These are phyloP conservation scores for Eucalyptus shirleyi DNA, from an alignment of 345 rosid species.

Conservation along the genomic window DNA sequence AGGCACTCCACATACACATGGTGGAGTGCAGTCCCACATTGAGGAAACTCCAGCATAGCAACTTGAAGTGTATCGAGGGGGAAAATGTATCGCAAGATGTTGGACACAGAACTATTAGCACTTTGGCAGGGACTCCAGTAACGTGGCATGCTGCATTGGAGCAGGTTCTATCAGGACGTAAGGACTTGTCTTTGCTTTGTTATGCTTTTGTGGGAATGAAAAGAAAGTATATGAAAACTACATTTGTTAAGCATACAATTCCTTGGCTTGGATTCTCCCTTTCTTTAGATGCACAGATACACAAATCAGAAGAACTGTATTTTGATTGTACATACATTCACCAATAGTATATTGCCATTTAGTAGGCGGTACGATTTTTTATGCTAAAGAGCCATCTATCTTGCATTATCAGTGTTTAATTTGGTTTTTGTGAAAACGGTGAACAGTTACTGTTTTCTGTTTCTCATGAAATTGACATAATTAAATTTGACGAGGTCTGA, in stretches of 20 bases:
- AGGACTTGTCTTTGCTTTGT: background rate
- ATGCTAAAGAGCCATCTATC: background rate
- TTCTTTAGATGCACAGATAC: background rate
- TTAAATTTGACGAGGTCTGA: background rate
- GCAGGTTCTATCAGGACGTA: conserved; percentile 85
- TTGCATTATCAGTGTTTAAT: background rate
- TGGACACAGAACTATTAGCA: conserved; percentile 33
- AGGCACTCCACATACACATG: conserved; percentile 66
- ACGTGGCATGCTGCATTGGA: conserved; percentile 75
- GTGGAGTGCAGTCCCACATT: conserved; percentile 85
- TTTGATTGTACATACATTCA: background rate
- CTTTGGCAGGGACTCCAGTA: conserved; percentile 53
- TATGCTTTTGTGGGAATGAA: background rate
- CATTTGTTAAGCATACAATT: background rate
- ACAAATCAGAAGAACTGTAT: background rate
- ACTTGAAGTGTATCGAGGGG: conserved; percentile 52
- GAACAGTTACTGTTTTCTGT: background rate
- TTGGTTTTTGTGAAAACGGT: background rate
- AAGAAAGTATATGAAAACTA: background rate
- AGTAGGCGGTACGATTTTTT: background rate
- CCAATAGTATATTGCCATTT: background rate
- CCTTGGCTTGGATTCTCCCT: background rate
- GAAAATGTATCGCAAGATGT: conserved; percentile 4
- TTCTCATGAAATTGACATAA: background rate
- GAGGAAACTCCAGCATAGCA: conserved; percentile 58